Evolutionary conservation across 768 basidiomycete genomes (phyloP), one percentile per base, ranked within the genome.

Genomic region (Psilocybe subaeruginosa): DNA sequence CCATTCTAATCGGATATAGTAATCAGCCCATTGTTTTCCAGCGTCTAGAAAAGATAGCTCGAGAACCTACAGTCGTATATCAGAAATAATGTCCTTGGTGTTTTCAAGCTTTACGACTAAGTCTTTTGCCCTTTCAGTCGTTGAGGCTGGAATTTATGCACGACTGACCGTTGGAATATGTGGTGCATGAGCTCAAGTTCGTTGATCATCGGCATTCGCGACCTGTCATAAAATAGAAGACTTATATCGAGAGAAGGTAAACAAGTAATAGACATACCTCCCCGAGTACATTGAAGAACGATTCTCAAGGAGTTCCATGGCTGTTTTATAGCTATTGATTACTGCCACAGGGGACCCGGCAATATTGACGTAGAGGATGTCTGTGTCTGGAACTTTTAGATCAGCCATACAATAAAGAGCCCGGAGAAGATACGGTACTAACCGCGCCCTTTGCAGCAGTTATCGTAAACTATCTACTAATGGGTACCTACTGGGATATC

Each of bases 191-290:
- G 49, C 16, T 50, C 39, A 3, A 54, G 37, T 35, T 55, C 54
- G 23, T 30, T 55, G 19, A 55, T 12, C 54, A 55, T 55, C n/a
- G 54, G 19, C 54, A 55, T 55, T n/a, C 37, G 16, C 8, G 39
- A 17, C 29, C 39, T 55, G 5, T 35, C 41, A 23, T 23, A 23
- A 23, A 23, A 23, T 23, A 23, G 23, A 23, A 23, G 23, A 23
- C 23, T 2, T 23, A 23, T 23, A 23, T 23, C 2, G 23, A 23
- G 23, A 23, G 23, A 23, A 23, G 23, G 23, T 23, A 23, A 23
- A 23, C 23, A 23, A 23, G 23, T 23, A 23, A 23, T 23, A 23
- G 23, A 23, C 23, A 23, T 23, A 23, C 23, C 54, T 55, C 3
- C 54, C 54, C 4, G 54, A 55, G 43, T 55, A 31, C 2, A 43